Conservation (phyloP, 495 filamentous ascomycete species). For the Daldinia concentrica region DNA sequence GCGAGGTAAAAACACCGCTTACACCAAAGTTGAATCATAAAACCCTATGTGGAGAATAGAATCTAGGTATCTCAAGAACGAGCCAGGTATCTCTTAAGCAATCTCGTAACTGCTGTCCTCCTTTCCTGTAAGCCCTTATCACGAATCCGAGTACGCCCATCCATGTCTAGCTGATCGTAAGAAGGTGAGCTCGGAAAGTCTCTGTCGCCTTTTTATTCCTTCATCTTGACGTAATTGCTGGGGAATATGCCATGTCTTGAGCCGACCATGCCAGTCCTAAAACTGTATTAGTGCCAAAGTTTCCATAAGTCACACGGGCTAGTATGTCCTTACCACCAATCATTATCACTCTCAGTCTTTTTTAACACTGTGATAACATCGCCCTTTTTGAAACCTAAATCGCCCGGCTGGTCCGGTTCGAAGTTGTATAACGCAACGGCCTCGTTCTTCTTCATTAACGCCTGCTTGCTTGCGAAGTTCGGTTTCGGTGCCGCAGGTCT, state of each 20-base stretch:
- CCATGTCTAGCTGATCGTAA: slow-evolving; percentile 3
- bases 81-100: slow-evolving; percentile 32
- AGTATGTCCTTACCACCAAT: slow-evolving; percentile 78
- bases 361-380: slow-evolving; percentile 97
- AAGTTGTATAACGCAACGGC: slow-evolving; percentile 91
- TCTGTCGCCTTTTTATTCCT: slow-evolving; percentile 35
- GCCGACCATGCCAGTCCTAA: slow-evolving; percentile 66
- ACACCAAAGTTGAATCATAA: slow-evolving; percentile 25
- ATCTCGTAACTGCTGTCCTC: slow-evolving; percentile 31
- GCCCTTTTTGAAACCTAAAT: slow-evolving; percentile 96
- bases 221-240: slow-evolving; percentile 66
- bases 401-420: slow-evolving; percentile 91
- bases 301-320: not conserved
- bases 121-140: slow-evolving; percentile 1
- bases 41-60: slow-evolving; percentile 19
- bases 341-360: slow-evolving; percentile 87
- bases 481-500: slow-evolving; percentile 90
- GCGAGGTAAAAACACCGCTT: slow-evolving; percentile 7
- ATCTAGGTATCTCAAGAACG: slow-evolving; percentile 1
- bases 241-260: slow-evolving; percentile 64
- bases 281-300: slow-evolving; percentile 32
- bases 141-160: slow-evolving; percentile 24
- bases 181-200: not conserved
- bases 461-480: slow-evolving; percentile 73
- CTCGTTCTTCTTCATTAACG: slow-evolving; percentile 78